These are phyloP conservation scores for Marasmius fiardii DNA, from an alignment of 1,284 basidiomycete genomes.

Conservation along the genomic window DNA sequence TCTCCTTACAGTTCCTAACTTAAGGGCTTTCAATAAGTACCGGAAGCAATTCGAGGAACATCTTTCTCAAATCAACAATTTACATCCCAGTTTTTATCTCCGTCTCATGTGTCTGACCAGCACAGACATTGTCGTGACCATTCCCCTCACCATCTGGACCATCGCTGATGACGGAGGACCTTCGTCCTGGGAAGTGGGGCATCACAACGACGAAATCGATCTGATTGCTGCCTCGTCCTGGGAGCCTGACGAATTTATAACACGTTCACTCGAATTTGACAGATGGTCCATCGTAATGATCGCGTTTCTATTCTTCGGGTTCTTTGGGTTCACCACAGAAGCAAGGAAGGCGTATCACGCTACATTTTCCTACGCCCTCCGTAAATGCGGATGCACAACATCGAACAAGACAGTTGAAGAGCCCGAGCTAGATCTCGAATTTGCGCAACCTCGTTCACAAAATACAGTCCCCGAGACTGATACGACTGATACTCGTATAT, in stretches of 20 bases:
- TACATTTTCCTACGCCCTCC: not conserved
- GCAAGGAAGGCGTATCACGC: slow-evolving; percentile 23
- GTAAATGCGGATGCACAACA: too few relatives aligned
- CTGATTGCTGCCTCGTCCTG: slow-evolving; percentile 27
- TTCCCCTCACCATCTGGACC: not conserved
- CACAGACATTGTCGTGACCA: slow-evolving; percentile 1
- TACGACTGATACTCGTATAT: too few relatives aligned
- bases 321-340: slow-evolving; percentile 29
- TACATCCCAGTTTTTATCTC: slow-evolving; percentile 40
- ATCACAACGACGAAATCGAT: slow-evolving; percentile 25
- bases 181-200: slow-evolving; percentile 36
- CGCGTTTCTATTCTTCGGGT: slow-evolving; percentile 26
- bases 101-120: slow-evolving; percentile 45
- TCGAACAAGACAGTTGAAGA: too few relatives aligned
- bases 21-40: slow-evolving; percentile 30
- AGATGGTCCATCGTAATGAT: slow-evolving; percentile 23
- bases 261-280: slow-evolving; percentile 19
- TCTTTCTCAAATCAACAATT: slow-evolving; percentile 25
- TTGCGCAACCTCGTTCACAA: too few relatives aligned
- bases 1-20: slow-evolving; percentile 29
- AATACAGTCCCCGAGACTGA: too few relatives aligned
- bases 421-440: too few relatives aligned
- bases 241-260: slow-evolving; percentile 13
- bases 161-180: slow-evolving; percentile 23
- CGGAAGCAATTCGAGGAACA: slow-evolving; percentile 34